A percentile compares a stretch with the other conserved stretches of the same genome.
Conservation (phyloP, 1,284 basidiomycete genomes). For the Cryptococcus jaspeensis region DNA sequence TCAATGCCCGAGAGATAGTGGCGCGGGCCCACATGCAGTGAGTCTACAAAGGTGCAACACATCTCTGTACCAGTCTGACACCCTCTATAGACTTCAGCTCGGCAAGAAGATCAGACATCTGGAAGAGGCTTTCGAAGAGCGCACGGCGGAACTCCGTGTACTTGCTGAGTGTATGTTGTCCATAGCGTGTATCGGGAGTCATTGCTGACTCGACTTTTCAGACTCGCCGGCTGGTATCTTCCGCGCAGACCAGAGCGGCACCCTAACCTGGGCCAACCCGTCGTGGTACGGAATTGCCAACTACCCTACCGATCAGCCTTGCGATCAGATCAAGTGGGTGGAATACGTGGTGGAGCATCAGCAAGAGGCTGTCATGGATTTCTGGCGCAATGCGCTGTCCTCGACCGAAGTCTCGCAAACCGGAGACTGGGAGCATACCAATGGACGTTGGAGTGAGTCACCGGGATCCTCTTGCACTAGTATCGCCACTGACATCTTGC, state of each 20-base stretch:
- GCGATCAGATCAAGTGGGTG: constrained; percentile 30
- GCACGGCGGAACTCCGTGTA: constrained; percentile 42
- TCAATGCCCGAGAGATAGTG: constrained; percentile 51
- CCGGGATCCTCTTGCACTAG: not conserved
- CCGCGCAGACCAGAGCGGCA: constrained; percentile 36
- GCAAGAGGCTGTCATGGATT: constrained; percentile 10
- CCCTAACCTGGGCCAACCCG: constrained; percentile 35
- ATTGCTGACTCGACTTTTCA: not conserved
- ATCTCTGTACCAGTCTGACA: constrained; percentile 1
- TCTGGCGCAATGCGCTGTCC: constrained; percentile 27
- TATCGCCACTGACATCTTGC: not conserved
- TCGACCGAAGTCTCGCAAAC: constrained; percentile 8
- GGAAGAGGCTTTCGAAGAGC: constrained; percentile 42
- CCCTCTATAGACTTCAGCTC: constrained; percentile 30
- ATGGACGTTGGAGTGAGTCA: constrained; percentile 33
- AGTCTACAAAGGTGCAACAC: not conserved
- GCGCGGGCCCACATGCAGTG: constrained; percentile 47
- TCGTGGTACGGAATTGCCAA: constrained; percentile 41
- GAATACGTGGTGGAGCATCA: constrained; percentile 27
- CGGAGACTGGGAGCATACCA: constrained; percentile 33
- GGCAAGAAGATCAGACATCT: constrained; percentile 41
- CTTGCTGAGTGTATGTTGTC: constrained; percentile 39
- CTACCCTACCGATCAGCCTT: constrained; percentile 19
- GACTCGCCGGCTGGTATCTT: constrained; percentile 48
- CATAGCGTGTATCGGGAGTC: not conserved